Percentiles rank a stretch among this genome's conserved stretches.
These are phyloP conservation scores for Hypoxylon cercidicola DNA, from an alignment of 495 filamentous ascomycete species.

Conservation along the genomic window DNA sequence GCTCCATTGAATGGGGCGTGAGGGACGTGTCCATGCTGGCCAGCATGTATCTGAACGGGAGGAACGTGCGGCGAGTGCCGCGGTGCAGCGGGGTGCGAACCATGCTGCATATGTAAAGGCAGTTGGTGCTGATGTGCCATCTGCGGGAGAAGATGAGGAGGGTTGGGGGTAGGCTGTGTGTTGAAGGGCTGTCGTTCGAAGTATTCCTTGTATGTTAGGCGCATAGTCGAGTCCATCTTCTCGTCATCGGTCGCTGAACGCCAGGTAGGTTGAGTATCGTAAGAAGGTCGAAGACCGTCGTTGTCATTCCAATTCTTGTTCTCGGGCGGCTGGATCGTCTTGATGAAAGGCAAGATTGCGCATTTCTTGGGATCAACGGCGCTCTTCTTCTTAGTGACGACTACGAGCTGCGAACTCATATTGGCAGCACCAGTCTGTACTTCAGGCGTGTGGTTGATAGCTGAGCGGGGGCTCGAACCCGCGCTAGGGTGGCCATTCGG, in stretches of 20 bases:
- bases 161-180: conserved; percentile 74
- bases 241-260: conserved; percentile 67
- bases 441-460: conserved; percentile 56
- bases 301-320: conserved; percentile 70
- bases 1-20: conserved; percentile 70
- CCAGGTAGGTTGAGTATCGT: conserved; percentile 84
- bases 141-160: conserved; percentile 59
- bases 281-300: conserved; percentile 79
- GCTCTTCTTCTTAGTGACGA: conserved; percentile 70
- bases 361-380: conserved; percentile 63
- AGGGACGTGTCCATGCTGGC: conserved; percentile 70
- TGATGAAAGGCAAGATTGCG: conserved; percentile 71
- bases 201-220: conserved; percentile 73
- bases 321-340: conserved; percentile 78
- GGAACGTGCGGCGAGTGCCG: conserved; percentile 73
- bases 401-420: conserved; percentile 53
- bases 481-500: conserved; percentile 71
- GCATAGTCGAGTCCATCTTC: conserved; percentile 67
- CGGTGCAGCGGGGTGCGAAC: conserved; percentile 54
- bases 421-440: conserved; percentile 44
- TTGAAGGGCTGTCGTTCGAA: conserved; percentile 72
- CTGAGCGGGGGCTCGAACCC: conserved; percentile 72
- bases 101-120: conserved; percentile 71
- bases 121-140: conserved; percentile 83
- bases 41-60: conserved; percentile 70